Evolutionary conservation across 495 filamentous ascomycete species (phyloP).

Genomic region (Coniosporium apollinis): DNA sequence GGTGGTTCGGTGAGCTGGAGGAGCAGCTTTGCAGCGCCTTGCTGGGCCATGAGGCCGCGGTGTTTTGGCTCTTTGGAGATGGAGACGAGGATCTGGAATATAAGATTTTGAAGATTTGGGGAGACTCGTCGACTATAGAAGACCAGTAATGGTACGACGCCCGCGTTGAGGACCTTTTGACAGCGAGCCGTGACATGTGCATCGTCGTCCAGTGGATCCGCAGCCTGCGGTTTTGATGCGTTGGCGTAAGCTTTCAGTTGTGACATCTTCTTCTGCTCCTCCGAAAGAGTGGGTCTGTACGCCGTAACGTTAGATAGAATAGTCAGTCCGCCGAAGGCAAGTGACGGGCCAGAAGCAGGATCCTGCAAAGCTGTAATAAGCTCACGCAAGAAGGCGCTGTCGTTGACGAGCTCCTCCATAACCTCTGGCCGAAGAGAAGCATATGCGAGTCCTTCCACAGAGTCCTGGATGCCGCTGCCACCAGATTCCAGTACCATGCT

Average conservation of each 20-base stretch:
- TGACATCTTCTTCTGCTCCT: constrained; percentile 79
- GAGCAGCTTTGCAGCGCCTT: constrained; percentile 76
- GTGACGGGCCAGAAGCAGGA: constrained; percentile 43
- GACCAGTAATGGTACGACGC: constrained; percentile 55
- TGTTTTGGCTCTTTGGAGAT: constrained; percentile 54
- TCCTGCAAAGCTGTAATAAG: constrained; percentile 49
- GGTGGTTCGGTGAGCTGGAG: constrained; percentile 39
- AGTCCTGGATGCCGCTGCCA: constrained; percentile 39
- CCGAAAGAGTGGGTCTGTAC: constrained; percentile 62
- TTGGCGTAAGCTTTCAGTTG: constrained; percentile 90
- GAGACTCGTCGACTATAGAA: constrained; percentile 52
- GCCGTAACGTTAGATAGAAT: constrained; percentile 66
- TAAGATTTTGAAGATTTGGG: constrained; percentile 41
- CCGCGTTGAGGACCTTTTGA: constrained; percentile 55
- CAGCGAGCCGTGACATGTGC: constrained; percentile 62
- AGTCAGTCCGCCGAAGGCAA: constrained; percentile 71
- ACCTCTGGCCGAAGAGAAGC: constrained; percentile 65
- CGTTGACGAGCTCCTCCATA: constrained; percentile 59
- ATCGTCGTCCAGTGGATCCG: constrained; percentile 56
- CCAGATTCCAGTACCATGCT: constrained; percentile 49
- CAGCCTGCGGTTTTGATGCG: constrained; percentile 43
- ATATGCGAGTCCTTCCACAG: constrained; percentile 88
- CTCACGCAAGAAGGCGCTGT: constrained; percentile 45
- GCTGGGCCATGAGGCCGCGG: constrained; percentile 68
- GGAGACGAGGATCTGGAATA: constrained; percentile 59